Base-by-base conservation (phyloP, 805 yeast species). In the Starmerella floricola region DNA sequence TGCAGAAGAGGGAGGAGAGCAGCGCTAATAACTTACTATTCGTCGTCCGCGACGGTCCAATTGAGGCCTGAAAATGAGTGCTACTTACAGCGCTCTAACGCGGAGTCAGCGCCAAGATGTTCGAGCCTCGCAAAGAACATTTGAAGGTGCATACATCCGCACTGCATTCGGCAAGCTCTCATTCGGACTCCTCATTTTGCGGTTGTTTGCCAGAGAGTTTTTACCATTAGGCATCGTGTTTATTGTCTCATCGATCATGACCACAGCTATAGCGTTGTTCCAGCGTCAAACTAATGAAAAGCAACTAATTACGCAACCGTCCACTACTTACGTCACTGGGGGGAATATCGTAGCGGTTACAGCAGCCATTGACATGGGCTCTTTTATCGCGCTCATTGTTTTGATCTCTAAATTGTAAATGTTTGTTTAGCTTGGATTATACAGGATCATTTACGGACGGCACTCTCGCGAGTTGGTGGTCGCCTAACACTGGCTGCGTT, bases 101-200 rank as follows among this genome's bases (percentile, higher is more conserved):
- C 33, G 38, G n/a, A 42, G 45, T 6, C 55, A 54, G 45, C 54
- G 50, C 8, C 59, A 58, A 39, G 62, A 57, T 24, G 43, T 58
- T n/a, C 49, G 61, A 51, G 91, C 88, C 0, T 79, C 79, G 52
- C 91, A 82, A 59, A 60, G 94, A 43, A 82, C 93, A 0, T 82
- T 80, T 54, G 91, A 82, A 55, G 94, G 93, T 0, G 87, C 93
- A 1, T 82, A 83, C 55, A 66, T 79, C 20, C 61, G 94, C 40
- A 74, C 87, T 0, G 79, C 87, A 17, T 62, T 83, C 24, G 78
- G 82, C 17, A 70, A 78, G 40, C 59, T 83, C 23, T 71, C 85
- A 10, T 78, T 83, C 53, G 68, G 82, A 3, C 62, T 80, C 26
- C 61, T 80, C 42, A 69, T 81, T 15, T 66, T 81, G 50, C 77